phyloP scores from a whole-genome alignment of 257 asterid genomes.

The Parsonsia alboflavescens region DNA sequence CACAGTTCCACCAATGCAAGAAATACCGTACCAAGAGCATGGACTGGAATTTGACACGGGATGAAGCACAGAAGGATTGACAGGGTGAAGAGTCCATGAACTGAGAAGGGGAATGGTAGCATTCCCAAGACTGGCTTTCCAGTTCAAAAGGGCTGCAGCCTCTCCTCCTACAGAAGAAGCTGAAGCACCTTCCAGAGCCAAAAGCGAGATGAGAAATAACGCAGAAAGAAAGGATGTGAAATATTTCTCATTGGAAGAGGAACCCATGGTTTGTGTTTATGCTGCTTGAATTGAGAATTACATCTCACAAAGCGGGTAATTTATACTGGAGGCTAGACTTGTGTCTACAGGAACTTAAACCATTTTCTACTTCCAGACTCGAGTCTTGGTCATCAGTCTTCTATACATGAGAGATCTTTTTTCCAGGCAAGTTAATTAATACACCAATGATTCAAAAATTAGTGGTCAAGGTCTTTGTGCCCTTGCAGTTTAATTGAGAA shows the following conservation, averaged over 20 bases:
- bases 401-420: too few species aligned
- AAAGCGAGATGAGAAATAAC: neutral
- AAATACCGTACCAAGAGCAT: slow-evolving; percentile 24
- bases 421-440: too few species aligned
- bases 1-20: slow-evolving; percentile 8
- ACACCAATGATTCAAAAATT: too few species aligned
- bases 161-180: slow-evolving; percentile 12
- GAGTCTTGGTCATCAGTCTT: neutral
- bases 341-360: neutral
- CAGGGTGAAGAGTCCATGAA: slow-evolving; percentile 19
- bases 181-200: neutral
- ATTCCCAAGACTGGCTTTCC: slow-evolving; percentile 17
- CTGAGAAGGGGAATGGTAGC: neutral
- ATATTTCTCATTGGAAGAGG: neutral
- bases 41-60: neutral
- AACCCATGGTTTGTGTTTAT: neutral
- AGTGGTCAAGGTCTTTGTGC: neutral
- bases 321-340: neutral
- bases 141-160: slow-evolving; percentile 18
- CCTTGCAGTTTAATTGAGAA: neutral
- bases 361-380: neutral
- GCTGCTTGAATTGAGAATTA: neutral
- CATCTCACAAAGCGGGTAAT: neutral
- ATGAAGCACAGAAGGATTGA: neutral
- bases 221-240: neutral